Evolutionary conservation across 371 early-diverging fungal genomes (phyloP).

Genomic region (Actinomortierella ambigua): DNA sequence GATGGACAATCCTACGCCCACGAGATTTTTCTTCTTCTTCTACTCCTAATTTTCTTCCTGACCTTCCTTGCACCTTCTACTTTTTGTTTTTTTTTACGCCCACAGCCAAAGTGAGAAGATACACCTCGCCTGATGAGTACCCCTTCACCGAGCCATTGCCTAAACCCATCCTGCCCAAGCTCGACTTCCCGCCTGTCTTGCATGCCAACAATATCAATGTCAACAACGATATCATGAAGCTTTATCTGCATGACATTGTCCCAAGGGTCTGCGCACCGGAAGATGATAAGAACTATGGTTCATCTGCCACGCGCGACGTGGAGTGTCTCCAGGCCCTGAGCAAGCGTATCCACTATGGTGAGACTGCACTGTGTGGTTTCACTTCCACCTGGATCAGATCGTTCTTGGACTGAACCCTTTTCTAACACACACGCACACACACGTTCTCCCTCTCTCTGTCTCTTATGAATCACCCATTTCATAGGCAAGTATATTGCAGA

Average conservation of each 20-base stretch:
- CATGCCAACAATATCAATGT: conserved; percentile 81
- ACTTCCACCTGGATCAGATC: too few species aligned
- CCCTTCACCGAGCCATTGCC: conserved; percentile 89
- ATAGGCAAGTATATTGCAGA: conserved; percentile 95
- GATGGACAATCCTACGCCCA: neutral
- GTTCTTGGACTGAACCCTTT: neutral
- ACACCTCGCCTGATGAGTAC: conserved; percentile 90
- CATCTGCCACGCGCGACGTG: conserved; percentile 90
- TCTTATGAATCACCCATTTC: neutral
- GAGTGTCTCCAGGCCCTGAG: conserved; percentile 92
- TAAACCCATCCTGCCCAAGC: conserved; percentile 82
- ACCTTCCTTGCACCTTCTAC: neutral
- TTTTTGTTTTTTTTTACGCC: neutral
- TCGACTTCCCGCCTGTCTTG: conserved; percentile 78
- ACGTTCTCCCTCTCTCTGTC: neutral
- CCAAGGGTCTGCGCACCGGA: conserved; percentile 64
- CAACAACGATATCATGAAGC: conserved; percentile 78
- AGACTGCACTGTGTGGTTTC: too few species aligned
- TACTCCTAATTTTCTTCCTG: conserved; percentile 2
- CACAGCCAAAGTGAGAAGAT: conserved; percentile 88
- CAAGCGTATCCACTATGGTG: conserved; percentile 94
- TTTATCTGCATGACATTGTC: conserved; percentile 77
- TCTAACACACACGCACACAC: conserved; percentile 8
- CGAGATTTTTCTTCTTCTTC: neutral
- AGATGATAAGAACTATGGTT: conserved; percentile 92